Percentiles rank a stretch among this genome's conserved stretches.
phyloP scores from a whole-genome alignment of 371 early-diverging fungal genomes.

The Mucor racemosus region DNA sequence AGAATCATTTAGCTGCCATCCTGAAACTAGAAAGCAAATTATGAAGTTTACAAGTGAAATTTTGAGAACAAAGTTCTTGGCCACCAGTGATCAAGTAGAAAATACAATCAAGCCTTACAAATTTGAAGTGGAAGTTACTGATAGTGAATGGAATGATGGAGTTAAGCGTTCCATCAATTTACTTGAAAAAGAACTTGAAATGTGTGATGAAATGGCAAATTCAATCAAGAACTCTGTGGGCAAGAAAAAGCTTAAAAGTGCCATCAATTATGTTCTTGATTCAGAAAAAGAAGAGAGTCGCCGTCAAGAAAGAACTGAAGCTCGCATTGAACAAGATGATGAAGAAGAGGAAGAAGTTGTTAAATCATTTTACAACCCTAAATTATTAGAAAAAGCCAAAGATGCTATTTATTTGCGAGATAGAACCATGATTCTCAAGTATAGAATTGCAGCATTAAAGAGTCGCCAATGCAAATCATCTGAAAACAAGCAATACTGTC shows the following conservation, averaged over 20 bases:
- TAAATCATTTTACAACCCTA: constrained; percentile 69
- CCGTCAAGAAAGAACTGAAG: constrained; percentile 46
- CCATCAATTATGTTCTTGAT: constrained; percentile 71
- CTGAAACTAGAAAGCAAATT: constrained; percentile 80
- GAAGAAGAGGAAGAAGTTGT: constrained; percentile 50
- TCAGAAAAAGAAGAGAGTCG: constrained; percentile 58
- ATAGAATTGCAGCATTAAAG: constrained; percentile 79
- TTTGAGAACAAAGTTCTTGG: constrained; percentile 81
- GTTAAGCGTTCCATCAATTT: constrained; percentile 74
- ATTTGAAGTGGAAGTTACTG: constrained; percentile 89
- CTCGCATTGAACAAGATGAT: constrained; percentile 26
- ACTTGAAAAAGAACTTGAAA: constrained; percentile 78
- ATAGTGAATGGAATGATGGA: constrained; percentile 92
- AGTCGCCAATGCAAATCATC: constrained; percentile 76
- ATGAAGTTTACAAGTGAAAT: constrained; percentile 84
- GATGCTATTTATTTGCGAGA: constrained; percentile 80
- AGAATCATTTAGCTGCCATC: constrained; percentile 88
- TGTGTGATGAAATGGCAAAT: constrained; percentile 73
- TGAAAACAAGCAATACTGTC: constrained; percentile 88
- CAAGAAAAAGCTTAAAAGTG: constrained; percentile 81
- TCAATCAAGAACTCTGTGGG: constrained; percentile 81
- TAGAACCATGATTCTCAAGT: constrained; percentile 75
- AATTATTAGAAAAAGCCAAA: constrained; percentile 78
- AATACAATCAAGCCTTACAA: constrained; percentile 98
- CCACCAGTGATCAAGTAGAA: constrained; percentile 95